phyloP scores from a whole-genome alignment of 129 eudicot genomes.

The Heracleum sosnowskyi region DNA sequence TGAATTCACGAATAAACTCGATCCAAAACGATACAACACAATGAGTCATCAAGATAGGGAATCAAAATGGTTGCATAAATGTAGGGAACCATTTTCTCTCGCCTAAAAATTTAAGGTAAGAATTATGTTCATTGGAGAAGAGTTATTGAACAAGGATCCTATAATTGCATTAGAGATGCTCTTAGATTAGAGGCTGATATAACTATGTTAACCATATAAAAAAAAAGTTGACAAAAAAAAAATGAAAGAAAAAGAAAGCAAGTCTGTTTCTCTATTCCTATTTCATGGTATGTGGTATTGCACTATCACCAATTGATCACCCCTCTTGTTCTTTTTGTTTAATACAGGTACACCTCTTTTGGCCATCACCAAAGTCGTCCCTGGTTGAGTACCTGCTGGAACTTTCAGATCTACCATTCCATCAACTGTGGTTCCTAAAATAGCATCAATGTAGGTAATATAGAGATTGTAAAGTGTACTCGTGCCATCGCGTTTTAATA shows the following conservation, averaged over 20 bases:
- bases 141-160: too few relatives aligned
- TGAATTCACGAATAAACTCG: too few relatives aligned
- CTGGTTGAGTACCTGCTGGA: constrained; percentile 89
- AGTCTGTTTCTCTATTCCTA: neutral
- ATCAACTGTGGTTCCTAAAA: constrained; percentile 88
- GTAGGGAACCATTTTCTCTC: too few relatives aligned
- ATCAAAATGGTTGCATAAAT: too few relatives aligned
- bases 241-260: neutral
- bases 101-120: too few relatives aligned
- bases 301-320: constrained; percentile 90
- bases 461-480: constrained; percentile 73
- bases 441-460: constrained; percentile 76
- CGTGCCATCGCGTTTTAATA: constrained; percentile 64
- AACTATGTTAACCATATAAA: too few relatives aligned
- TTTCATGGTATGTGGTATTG: constrained; percentile 46
- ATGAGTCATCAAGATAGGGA: too few relatives aligned
- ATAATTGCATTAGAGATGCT: too few relatives aligned
- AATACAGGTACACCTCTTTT: constrained; percentile 76
- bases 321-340: constrained; percentile 65
- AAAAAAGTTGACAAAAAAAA: too few relatives aligned
- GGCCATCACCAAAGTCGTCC: constrained; percentile 78
- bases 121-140: too few relatives aligned
- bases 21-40: too few relatives aligned
- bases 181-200: too few relatives aligned
- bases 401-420: constrained; percentile 77